Conservation (phyloP, 2,329 filamentous ascomycete species). For the Fusarium luffae region DNA sequence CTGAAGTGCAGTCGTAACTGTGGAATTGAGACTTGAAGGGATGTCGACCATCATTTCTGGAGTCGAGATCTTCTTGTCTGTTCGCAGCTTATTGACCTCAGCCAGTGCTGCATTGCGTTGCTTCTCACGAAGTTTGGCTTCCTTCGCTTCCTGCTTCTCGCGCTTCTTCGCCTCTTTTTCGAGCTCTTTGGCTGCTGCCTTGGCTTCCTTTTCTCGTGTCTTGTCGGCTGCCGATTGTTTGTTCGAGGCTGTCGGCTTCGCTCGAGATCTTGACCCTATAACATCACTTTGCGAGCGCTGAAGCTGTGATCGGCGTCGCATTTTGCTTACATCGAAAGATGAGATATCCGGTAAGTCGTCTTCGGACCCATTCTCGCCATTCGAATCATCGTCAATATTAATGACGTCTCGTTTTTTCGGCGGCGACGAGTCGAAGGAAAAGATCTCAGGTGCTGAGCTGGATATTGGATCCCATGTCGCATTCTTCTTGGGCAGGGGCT, state of each 20-base stretch:
- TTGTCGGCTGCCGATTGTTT: conserved; percentile 52
- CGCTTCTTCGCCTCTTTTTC: conserved; percentile 67
- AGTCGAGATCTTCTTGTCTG: conserved; percentile 77
- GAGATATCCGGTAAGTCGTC: conserved; percentile 62
- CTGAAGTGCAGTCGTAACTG: conserved; percentile 58
- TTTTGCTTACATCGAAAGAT: conserved; percentile 53
- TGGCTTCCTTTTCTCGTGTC: conserved; percentile 56
- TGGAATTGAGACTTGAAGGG: conserved; percentile 64
- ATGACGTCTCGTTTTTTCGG: conserved; percentile 46
- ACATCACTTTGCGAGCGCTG: conserved; percentile 50
- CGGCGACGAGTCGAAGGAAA: conserved; percentile 35
- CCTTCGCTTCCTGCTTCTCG: conserved; percentile 69
- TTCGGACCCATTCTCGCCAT: conserved; percentile 49
- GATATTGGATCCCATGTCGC: conserved; percentile 63
- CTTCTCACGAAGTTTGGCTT: conserved; percentile 71
- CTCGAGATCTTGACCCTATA: conserved; percentile 34
- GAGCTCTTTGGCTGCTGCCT: conserved; percentile 60
- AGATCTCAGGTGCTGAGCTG: conserved; percentile 60
- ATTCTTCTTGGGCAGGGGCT: conserved; percentile 13
- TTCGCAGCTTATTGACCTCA: conserved; percentile 78
- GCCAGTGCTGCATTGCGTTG: conserved; percentile 72
- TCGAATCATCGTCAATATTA: conserved; percentile 53
- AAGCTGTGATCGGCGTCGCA: conserved; percentile 40
- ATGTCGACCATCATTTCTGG: conserved; percentile 83
- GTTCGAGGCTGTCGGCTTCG: conserved; percentile 40